Base-by-base conservation (phyloP, 495 filamentous ascomycete species). In the Apiosordaria backusii region DNA sequence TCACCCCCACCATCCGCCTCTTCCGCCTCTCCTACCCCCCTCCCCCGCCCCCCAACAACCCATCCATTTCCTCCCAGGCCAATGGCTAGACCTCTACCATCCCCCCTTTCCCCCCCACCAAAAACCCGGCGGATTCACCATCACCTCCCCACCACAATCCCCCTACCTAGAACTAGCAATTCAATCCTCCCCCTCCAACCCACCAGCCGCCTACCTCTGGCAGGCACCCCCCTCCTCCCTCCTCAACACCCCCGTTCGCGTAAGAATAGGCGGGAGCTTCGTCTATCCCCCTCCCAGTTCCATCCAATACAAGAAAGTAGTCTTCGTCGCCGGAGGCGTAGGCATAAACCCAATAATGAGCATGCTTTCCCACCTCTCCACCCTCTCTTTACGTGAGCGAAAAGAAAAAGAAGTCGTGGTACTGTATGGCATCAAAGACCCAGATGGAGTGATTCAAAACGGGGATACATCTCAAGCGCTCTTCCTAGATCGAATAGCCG, bases 21-120 rank as follows among this genome's bases (percentile, higher is more conserved):
- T 76, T 83, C 65, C 76, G 71, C 50, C 76, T 83, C 0, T 62
- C 70, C 16, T 72, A 77, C 57, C 62, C 19, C 57, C 25, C 29
- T 50, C 25, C 62, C 58, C 29, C 57, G 58, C 65, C 52, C 9
- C 58, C 57, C 50, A 53, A 18, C 45, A 22, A 10, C 23, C 7
- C 16, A 58, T n/a, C 13, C 66, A 87, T 85, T 95, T 94, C 76
- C 79, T 88, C 26, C 89, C 93, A 1, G 93, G 93, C 40, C 93
- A 97, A 83, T 97, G 92, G 92, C 83, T 97, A 62, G 93, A 97
- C 73, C 87, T 93, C 5, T 86, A 91, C 71, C 83, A 91, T 54
- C 92, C 92, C 0, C 78, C 79, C 19, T 82, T 90, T 58, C 90
- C 91, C 0, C 76, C 77, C 26, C 78, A 90, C 57, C 66, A 83